phyloP scores from a whole-genome alignment of 1,139 yeast genomes.

The Geotrichum australiense region DNA sequence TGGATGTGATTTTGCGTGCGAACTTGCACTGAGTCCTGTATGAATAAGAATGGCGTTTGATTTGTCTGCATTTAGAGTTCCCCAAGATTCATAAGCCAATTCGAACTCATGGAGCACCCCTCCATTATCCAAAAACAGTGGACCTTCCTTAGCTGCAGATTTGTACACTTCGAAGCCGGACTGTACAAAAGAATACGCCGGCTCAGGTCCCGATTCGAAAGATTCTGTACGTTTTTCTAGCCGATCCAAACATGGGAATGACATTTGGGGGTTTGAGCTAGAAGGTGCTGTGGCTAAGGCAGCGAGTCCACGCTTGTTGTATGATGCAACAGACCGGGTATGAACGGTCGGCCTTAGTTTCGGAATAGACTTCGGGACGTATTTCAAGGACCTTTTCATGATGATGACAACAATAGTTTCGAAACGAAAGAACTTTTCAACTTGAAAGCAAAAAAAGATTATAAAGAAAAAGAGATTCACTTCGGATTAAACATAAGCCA shows the following conservation, averaged over 20 bases:
- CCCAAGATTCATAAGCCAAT: slow-evolving; percentile 92
- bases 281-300: slow-evolving; percentile 2
- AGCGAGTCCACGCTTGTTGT: too few relatives aligned
- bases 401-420: too few relatives aligned
- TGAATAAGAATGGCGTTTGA: slow-evolving; percentile 75
- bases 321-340: too few relatives aligned
- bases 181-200: slow-evolving; percentile 64
- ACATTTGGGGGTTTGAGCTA: slow-evolving; percentile 53
- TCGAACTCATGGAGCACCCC: slow-evolving; percentile 67
- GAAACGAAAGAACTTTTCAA: too few relatives aligned
- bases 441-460: too few relatives aligned
- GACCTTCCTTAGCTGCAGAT: slow-evolving; percentile 38
- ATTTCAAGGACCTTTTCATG: too few relatives aligned
- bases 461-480: too few relatives aligned
- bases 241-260: slow-evolving; percentile 82
- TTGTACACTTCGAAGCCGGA: slow-evolving; percentile 60
- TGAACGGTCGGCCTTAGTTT: too few relatives aligned
- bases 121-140: slow-evolving; percentile 74
- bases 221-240: slow-evolving; percentile 51
- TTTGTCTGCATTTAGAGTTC: slow-evolving; percentile 51
- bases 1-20: slow-evolving; percentile 85
- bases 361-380: too few relatives aligned
- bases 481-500: too few relatives aligned
- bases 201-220: slow-evolving; percentile 74
- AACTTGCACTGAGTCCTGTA: slow-evolving; percentile 88